Conservation (phyloP, 2,329 filamentous ascomycete species). For the Scedosporium aurantiacum region DNA sequence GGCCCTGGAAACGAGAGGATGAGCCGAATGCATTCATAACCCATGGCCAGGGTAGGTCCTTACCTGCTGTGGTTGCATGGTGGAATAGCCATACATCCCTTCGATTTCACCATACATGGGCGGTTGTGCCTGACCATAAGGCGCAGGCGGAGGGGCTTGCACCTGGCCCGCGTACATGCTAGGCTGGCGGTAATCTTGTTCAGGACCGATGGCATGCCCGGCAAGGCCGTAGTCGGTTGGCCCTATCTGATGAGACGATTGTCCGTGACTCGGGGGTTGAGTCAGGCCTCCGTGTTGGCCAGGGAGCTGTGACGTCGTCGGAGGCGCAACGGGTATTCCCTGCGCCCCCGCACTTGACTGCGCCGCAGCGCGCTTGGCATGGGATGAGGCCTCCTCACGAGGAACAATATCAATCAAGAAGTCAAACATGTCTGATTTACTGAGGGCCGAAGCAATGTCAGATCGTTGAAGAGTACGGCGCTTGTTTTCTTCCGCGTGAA, state of each 20-base stretch:
- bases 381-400: constrained; percentile 79
- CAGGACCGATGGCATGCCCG: constrained; percentile 52
- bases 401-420: constrained; percentile 98
- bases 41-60: constrained; percentile 15
- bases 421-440: constrained; percentile 99
- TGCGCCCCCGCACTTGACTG: constrained; percentile 32
- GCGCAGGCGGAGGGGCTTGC: constrained; percentile 57
- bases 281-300: constrained; percentile 38
- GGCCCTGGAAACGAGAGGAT: constrained; percentile 19
- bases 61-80: constrained; percentile 77
- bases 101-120: constrained; percentile 74
- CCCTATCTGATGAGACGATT: constrained; percentile 44
- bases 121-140: constrained; percentile 68
- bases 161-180: constrained; percentile 76
- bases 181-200: constrained; percentile 69
- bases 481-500: constrained; percentile 98
- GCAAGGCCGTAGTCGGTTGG: constrained; percentile 51
- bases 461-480: constrained; percentile 87
- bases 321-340: constrained; percentile 23
- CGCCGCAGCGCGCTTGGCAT: constrained; percentile 63
- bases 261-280: constrained; percentile 41
- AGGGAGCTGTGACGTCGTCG: constrained; percentile 15
- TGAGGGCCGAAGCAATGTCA: constrained; percentile 89
- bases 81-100: constrained; percentile 73
- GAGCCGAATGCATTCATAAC: not conserved